These are phyloP conservation scores for Cutaneotrichosporon cutaneum DNA, from an alignment of 1,284 basidiomycete genomes.

Conservation along the genomic window DNA sequence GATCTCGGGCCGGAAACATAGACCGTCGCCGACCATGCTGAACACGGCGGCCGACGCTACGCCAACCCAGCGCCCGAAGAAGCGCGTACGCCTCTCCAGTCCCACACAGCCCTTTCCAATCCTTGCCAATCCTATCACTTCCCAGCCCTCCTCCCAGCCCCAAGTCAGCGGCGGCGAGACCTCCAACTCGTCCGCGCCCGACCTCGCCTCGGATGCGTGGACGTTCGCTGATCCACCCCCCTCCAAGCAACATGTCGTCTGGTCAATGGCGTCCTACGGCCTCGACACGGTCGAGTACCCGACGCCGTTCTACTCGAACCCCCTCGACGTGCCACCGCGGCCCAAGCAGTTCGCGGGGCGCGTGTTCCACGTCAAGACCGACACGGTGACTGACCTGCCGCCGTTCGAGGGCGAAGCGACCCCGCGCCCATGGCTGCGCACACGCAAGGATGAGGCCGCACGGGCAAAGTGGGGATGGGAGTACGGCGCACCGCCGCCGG, in stretches of 20 bases:
- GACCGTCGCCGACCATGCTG: neutral
- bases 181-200: constrained; percentile 8
- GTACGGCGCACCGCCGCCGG: constrained; percentile 67
- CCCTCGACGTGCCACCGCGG: constrained; percentile 66
- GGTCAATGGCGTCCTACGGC: constrained; percentile 58
- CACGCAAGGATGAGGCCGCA: constrained; percentile 11
- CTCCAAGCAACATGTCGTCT: constrained; percentile 55
- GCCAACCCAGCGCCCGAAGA: constrained; percentile 10
- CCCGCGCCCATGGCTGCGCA: constrained; percentile 38
- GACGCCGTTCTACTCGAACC: constrained; percentile 74
- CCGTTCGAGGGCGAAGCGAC: constrained; percentile 31
- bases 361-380: constrained; percentile 64
- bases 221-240: constrained; percentile 63
- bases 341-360: constrained; percentile 79
- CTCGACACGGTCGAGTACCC: constrained; percentile 68
- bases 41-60: neutral
- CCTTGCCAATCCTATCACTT: neutral
- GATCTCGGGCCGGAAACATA: neutral
- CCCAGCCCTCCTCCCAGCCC: neutral
- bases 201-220: constrained; percentile 47
- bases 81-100: constrained; percentile 20
- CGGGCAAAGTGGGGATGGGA: constrained; percentile 65
- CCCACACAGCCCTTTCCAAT: constrained; percentile 5
- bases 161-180: neutral
- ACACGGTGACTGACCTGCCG: constrained; percentile 48